phyloP scores from a whole-genome alignment of 116 monocot species.

The Phalaenopsis hybrid region DNA sequence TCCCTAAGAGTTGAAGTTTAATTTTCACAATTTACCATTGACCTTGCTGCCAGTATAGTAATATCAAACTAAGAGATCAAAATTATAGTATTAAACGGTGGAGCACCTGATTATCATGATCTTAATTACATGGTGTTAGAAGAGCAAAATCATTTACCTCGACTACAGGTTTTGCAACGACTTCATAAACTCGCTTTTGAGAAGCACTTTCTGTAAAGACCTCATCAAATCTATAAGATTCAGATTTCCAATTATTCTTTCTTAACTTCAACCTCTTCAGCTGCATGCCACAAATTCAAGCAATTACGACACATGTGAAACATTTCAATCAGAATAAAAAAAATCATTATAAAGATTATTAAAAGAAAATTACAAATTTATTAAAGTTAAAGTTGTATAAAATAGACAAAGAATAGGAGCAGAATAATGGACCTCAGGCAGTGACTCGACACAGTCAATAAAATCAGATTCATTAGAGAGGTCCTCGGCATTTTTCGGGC shows the following conservation, averaged over 20 bases:
- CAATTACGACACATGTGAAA: background rate
- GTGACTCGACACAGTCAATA: slow-evolving; percentile 58
- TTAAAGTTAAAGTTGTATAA: background rate
- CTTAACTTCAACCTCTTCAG: slow-evolving; percentile 63
- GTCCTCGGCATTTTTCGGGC: slow-evolving; percentile 69
- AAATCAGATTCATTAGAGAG: slow-evolving; percentile 45
- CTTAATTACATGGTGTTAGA: background rate
- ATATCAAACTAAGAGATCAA: background rate
- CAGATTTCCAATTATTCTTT: slow-evolving; percentile 83
- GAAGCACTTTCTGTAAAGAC: slow-evolving; percentile 70
- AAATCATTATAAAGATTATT: background rate
- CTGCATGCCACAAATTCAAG: slow-evolving; percentile 34
- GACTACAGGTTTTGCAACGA: slow-evolving; percentile 84
- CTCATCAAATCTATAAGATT: slow-evolving; percentile 75
- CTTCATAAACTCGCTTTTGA: slow-evolving; percentile 81
- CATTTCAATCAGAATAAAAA: background rate
- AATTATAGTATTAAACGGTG: background rate
- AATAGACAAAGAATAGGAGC: background rate
- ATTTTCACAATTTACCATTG: background rate
- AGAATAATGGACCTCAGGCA: slow-evolving; percentile 55
- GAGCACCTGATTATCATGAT: background rate
- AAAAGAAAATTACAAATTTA: background rate
- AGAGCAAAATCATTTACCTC: slow-evolving; percentile 39
- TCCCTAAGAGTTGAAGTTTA: background rate
- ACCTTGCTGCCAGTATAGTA: background rate